Evolutionary conservation across 495 filamentous ascomycete species (phyloP).

Genomic region (Penicillium odoratum): DNA sequence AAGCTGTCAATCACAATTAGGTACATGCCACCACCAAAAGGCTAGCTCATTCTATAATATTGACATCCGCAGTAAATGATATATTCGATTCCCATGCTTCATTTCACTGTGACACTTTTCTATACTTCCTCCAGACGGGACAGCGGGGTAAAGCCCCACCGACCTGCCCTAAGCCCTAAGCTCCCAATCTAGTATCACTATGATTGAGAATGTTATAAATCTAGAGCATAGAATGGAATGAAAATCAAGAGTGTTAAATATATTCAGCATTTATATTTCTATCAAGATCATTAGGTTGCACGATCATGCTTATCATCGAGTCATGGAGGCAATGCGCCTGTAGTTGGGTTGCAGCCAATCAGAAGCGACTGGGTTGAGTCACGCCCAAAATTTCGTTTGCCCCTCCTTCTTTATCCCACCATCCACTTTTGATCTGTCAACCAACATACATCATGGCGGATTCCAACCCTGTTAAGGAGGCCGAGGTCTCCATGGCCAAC

Average conservation of each 20-base stretch:
- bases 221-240: neutral
- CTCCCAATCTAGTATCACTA: conserved; percentile 15
- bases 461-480: conserved; percentile 53
- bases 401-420: conserved; percentile 31
- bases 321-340: neutral
- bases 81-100: neutral
- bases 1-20: too few species aligned
- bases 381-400: conserved; percentile 42
- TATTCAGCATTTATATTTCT: neutral
- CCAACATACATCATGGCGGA: conserved; percentile 42
- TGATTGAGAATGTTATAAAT: neutral
- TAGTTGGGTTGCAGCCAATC: conserved; percentile 30
- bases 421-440: conserved; percentile 25
- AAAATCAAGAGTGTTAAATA: neutral
- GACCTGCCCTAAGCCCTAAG: conserved; percentile 47
- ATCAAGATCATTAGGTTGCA: neutral
- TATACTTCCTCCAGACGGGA: neutral
- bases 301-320: neutral
- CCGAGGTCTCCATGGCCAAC: conserved; percentile 65
- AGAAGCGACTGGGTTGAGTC: conserved; percentile 28
- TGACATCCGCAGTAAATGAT: neutral
- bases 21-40: too few species aligned
- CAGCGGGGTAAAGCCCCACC: conserved; percentile 34
- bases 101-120: neutral
- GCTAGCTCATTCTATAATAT: too few species aligned